Evolutionary conservation across 306 rosid genomes (phyloP).

Genomic region (Myrica gale): DNA sequence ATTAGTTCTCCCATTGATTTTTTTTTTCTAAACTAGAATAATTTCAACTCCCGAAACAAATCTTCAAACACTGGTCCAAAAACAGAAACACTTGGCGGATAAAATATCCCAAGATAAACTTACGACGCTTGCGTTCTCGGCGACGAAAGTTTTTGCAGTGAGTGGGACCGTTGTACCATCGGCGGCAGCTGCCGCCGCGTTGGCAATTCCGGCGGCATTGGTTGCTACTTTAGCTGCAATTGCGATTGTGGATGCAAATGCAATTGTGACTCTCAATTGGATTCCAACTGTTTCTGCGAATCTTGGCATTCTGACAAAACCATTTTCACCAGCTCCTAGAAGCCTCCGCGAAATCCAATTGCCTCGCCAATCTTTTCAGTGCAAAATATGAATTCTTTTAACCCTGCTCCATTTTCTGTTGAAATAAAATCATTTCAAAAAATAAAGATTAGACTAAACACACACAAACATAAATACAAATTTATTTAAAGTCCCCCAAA

Average conservation of each 20-base stretch:
- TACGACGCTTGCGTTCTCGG: constrained; percentile 41
- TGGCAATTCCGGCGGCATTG: neutral
- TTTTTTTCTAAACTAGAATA: neutral
- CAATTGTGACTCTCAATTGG: constrained; percentile 10
- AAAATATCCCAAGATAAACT: constrained; percentile 11
- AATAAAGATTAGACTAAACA: neutral
- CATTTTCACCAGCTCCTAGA: constrained; percentile 15
- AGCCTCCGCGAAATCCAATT: constrained; percentile 55
- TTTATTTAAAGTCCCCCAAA: neutral
- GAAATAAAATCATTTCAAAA: neutral
- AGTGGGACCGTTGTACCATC: constrained; percentile 1
- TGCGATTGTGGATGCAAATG: constrained; percentile 6
- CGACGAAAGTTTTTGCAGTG: constrained; percentile 38
- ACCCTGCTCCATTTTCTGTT: constrained; percentile 54
- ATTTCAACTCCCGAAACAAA: neutral
- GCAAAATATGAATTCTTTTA: constrained; percentile 40
- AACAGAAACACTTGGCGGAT: neutral
- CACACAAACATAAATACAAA: neutral
- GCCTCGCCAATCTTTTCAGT: constrained; percentile 52
- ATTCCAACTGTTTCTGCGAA: constrained; percentile 14
- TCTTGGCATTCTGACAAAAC: constrained; percentile 23
- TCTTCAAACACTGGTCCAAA: neutral
- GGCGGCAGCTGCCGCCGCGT: constrained; percentile 10
- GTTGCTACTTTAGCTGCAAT: constrained; percentile 1
- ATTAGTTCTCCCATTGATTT: neutral